Evolutionary conservation across 192 early-diverging fungal species (phyloP).

Genomic region (Funneliformis geosporum): DNA sequence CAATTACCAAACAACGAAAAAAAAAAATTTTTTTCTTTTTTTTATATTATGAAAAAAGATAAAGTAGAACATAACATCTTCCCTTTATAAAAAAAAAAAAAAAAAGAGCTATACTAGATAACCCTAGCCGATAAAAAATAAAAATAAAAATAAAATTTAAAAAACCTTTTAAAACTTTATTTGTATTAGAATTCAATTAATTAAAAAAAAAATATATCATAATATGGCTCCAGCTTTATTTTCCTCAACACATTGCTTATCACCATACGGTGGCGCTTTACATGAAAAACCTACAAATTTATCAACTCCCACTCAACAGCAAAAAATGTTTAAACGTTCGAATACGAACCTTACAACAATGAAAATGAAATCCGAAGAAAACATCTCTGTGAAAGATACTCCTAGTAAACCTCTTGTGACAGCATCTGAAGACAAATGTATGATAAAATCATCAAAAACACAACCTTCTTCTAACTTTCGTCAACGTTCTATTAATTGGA

Average conservation of each 20-base stretch:
- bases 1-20: too few species aligned
- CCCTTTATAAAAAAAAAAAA: too few species aligned
- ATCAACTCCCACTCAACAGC: neutral
- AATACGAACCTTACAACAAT: neutral
- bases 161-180: neutral
- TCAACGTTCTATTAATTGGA: neutral
- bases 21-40: too few species aligned
- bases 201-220: neutral
- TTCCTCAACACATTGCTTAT: neutral
- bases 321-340: neutral
- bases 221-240: slow-evolving; percentile 12
- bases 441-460: neutral
- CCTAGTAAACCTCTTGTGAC: neutral
- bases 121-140: too few species aligned
- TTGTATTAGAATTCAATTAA: neutral
- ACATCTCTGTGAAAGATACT: neutral
- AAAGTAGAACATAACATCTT: too few species aligned
- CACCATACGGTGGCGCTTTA: slow-evolving; percentile 1
- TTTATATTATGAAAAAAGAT: too few species aligned
- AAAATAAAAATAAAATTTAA: too few species aligned
- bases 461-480: neutral
- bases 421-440: neutral
- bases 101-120: too few species aligned
- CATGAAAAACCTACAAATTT: slow-evolving; percentile 2
- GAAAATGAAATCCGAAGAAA: neutral